Evolutionary conservation across 148 eudicot genomes (phyloP).

Genomic region (Nyssa sinensis): DNA sequence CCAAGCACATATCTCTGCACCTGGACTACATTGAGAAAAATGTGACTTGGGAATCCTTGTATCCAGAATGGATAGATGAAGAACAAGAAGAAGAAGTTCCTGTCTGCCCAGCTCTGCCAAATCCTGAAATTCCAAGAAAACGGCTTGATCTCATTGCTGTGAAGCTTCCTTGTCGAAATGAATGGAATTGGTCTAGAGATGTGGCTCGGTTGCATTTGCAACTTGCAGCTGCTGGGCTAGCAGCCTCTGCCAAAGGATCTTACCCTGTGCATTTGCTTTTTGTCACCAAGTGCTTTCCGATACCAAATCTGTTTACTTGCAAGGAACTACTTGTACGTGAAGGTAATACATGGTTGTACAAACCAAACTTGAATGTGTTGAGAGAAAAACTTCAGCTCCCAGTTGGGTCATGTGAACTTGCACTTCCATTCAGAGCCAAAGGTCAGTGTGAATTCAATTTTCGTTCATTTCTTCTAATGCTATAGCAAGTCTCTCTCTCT

Average conservation of each 20-base stretch:
- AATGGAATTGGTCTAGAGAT: slow-evolving; percentile 73
- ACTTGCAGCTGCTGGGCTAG: slow-evolving; percentile 66
- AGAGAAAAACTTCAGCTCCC: slow-evolving; percentile 71
- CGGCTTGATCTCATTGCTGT: slow-evolving; percentile 69
- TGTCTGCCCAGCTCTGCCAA: slow-evolving; percentile 61
- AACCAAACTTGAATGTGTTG: slow-evolving; percentile 53
- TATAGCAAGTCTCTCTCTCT: no score
- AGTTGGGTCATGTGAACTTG: slow-evolving; percentile 88
- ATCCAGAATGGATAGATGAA: slow-evolving; percentile 96
- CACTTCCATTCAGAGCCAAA: slow-evolving; percentile 62
- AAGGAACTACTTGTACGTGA: slow-evolving; percentile 60
- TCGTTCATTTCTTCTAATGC: neutral
- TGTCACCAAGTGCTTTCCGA: slow-evolving; percentile 57
- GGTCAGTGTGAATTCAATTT: slow-evolving; percentile 26
- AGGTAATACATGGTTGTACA: slow-evolving; percentile 70
- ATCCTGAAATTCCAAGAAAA: slow-evolving; percentile 46
- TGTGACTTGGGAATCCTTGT: slow-evolving; percentile 72
- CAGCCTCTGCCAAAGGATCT: slow-evolving; percentile 52
- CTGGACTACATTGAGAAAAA: slow-evolving; percentile 45
- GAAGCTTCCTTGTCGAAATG: slow-evolving; percentile 64
- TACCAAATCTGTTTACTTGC: slow-evolving; percentile 69
- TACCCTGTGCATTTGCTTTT: slow-evolving; percentile 64
- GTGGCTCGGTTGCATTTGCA: slow-evolving; percentile 79
- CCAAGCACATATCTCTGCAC: slow-evolving; percentile 39
- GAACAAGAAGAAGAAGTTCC: slow-evolving; percentile 83